phyloP scores from a whole-genome alignment of 495 filamentous ascomycete species.

The Lophiotrema nucula region DNA sequence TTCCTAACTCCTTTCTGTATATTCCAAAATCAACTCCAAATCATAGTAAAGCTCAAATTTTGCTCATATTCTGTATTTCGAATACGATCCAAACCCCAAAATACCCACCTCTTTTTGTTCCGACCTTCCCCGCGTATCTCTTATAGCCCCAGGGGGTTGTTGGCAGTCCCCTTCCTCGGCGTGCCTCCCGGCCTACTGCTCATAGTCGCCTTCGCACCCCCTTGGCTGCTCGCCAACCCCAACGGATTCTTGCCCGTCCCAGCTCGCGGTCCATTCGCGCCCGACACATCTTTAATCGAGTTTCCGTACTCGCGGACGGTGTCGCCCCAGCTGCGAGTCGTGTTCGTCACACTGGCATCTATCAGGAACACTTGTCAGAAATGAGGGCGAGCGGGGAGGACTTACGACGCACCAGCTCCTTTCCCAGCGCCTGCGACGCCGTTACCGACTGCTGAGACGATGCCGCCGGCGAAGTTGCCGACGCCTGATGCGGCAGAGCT shows the following conservation, averaged over 20 bases:
- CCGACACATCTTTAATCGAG: conserved; percentile 48
- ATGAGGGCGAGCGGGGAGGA: background rate
- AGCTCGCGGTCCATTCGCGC: conserved; percentile 40
- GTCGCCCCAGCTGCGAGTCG: conserved; percentile 44
- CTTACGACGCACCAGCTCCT: conserved; percentile 40
- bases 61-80: too few species aligned
- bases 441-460: conserved; percentile 40
- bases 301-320: conserved; percentile 50
- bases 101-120: too few species aligned
- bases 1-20: too few species aligned
- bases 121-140: too few species aligned
- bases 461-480: conserved; percentile 41
- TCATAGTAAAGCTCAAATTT: too few species aligned
- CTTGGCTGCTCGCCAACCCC: conserved; percentile 37
- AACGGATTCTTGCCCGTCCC: conserved; percentile 47
- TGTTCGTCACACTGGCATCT: conserved; percentile 37
- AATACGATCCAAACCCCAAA: too few species aligned
- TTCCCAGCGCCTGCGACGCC: conserved; percentile 44
- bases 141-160: conserved; percentile 39
- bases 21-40: too few species aligned
- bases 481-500: conserved; percentile 36
- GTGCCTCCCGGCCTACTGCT: conserved; percentile 15
- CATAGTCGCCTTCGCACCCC: conserved; percentile 24
- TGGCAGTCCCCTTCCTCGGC: conserved; percentile 27
- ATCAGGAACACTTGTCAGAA: background rate